Evolutionary conservation across 2,329 filamentous ascomycete genomes (phyloP).

Genomic region (Exophiala xenobiotica): DNA sequence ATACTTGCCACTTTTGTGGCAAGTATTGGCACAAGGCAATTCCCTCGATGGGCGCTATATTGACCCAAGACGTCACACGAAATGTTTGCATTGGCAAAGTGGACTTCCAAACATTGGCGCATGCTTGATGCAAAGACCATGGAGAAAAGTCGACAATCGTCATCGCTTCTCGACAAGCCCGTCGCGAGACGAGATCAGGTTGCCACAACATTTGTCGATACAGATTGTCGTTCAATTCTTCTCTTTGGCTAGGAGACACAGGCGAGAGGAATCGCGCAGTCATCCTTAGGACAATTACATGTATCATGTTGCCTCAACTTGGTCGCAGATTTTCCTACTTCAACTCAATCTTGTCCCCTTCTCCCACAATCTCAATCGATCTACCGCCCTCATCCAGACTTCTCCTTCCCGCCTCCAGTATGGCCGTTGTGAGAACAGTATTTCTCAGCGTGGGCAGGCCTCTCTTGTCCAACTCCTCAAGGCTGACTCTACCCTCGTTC

Average conservation of each 20-base stretch:
- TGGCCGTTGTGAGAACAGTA: constrained; percentile 87
- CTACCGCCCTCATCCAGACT: constrained; percentile 80
- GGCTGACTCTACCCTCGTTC: constrained; percentile 69
- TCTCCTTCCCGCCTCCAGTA: constrained; percentile 79
- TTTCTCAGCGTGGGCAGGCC: constrained; percentile 83
- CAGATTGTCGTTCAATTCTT: too few relatives aligned
- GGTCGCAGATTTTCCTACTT: constrained; percentile 10
- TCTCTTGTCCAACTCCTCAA: constrained; percentile 75
- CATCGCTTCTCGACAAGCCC: too few relatives aligned
- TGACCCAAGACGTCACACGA: background rate
- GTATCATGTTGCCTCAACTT: too few relatives aligned
- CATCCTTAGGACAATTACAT: too few relatives aligned
- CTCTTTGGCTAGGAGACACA: too few relatives aligned
- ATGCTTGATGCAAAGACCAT: too few relatives aligned
- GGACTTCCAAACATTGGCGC: background rate
- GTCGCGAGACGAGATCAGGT: too few relatives aligned
- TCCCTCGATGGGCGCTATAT: background rate
- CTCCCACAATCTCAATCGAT: constrained; percentile 68
- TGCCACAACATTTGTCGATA: too few relatives aligned
- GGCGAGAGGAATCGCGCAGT: too few relatives aligned
- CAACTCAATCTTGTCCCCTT: constrained; percentile 33
- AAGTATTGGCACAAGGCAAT: too few relatives aligned
- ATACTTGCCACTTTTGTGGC: too few relatives aligned
- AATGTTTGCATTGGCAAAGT: background rate
- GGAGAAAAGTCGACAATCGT: too few relatives aligned